Base-by-base conservation (phyloP, 140 eudicot species). In the Erigeron philadelphicus region DNA sequence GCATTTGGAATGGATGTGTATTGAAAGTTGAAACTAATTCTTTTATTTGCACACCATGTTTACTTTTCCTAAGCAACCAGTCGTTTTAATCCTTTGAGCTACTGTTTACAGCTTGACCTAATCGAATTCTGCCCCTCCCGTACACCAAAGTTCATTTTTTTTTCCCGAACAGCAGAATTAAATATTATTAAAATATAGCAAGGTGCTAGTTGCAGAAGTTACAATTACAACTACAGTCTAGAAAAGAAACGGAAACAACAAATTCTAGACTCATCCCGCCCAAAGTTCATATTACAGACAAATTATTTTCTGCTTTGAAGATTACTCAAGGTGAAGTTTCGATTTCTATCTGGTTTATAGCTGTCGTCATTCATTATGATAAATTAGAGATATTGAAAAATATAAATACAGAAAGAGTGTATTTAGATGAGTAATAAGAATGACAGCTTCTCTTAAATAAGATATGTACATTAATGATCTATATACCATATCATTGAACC, bases 321-420 rank as follows among this genome's bases (percentile, higher is more conserved):
- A 68, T 35, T 35, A 31, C 49, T 67, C 38, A 9, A 52, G 62
- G 63, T 53, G 63, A 68, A 54, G 62, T 48, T 67, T 52, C 62
- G 35, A 70, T 65, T 9, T 61, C 48, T 35, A 67, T 45, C 31
- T 31, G 53, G 31, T 48, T 59, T 25, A 18, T 46, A 11, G n/a
- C 60, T 42, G 16, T 23, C 60, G 9, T 46, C 45, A 59, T 21
- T 13, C 58, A 11, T 60, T 60, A 10, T 60, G 42, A 19, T 18
- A 71, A 40, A 11, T 23, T 48, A 53, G 60, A 16, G 19, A 38
- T 61, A 61, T 47, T 42, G 40, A 57, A 31, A 61, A 61, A 46
- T 2, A 61, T 12, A 35, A 12, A 60, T 46, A 12, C 21, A 72
- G 53, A 21, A 50, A 49, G 52, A 63, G 62, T 71, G 25, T 62